Base-by-base conservation (phyloP, 495 filamentous ascomycete genomes). In the Mycothermus thermophilus region DNA sequence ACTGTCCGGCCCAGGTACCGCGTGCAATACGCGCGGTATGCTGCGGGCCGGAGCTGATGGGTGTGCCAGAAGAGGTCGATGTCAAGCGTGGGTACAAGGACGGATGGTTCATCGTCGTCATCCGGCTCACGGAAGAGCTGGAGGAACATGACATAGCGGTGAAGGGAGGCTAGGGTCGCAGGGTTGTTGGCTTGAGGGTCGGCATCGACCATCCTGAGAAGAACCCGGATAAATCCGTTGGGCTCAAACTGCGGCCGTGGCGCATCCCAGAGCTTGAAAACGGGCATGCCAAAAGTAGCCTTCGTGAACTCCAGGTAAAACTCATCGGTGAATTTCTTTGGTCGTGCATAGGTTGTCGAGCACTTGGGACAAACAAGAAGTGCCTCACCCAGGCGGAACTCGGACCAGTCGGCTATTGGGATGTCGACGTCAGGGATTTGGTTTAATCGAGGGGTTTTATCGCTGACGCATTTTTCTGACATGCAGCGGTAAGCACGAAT, bases 11-110 rank as follows among this genome's bases (percentile, higher is more conserved):
- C 40, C 18, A 37, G n/a, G 18, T 38, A 20, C n/a, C 3, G 15
- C 21, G 9, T 11, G 13, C 66, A 70, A 48, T 68, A 78, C 13
- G 25, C 34, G 46, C 59, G 68, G 55, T 83, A 83, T 16, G 45
- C 41, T 15, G 40, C 42, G 0, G 79, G 74, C 4, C 57, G 60
- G 16, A 83, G 65, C 48, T 67, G 51, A 40, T 65, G 64, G 0
- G 60, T 64, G 45, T 74, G 68, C 79, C 79, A 85, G 17, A 67
- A 76, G 1, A 83, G 58, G 47, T 84, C 80, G 16, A 83, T 68
- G 38, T 84, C 80, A 0, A 83, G 52, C 5, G 80, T 84, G 9
- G 80, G 80, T 1, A 83, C 78, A 1, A 17, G 10, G 4, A 41
- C 14, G 3, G 30, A 11, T 7, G 4, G 12, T 3, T 4, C 3